Evolutionary conservation across 768 basidiomycete species (phyloP).

Genomic region (Pulveroboletus sp.): DNA sequence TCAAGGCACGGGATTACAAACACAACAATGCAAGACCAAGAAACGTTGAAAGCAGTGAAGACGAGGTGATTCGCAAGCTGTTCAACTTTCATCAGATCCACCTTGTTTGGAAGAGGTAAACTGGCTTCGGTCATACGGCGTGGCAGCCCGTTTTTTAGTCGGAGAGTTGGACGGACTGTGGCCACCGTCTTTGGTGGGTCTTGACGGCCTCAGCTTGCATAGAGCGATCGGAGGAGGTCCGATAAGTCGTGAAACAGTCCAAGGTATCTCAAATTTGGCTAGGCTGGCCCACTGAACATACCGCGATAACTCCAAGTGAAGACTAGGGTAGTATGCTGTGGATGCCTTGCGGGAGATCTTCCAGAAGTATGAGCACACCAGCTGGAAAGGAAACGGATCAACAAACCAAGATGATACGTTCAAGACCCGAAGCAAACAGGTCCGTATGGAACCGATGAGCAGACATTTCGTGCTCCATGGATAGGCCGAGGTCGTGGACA

Average conservation of each 20-base stretch:
- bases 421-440: constrained; percentile 86
- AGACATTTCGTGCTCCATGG: constrained; percentile 66
- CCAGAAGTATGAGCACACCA: background rate
- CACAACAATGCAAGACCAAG: constrained; percentile 5
- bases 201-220: constrained; percentile 36
- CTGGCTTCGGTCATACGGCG: constrained; percentile 14
- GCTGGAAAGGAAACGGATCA: background rate
- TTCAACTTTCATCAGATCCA: constrained; percentile 42
- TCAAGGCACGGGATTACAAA: constrained; percentile 9
- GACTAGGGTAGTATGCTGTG: constrained; percentile 85
- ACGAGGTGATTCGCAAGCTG: constrained; percentile 11
- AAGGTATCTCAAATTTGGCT: constrained; percentile 75
- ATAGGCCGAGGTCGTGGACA: constrained; percentile 59
- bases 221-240: constrained; percentile 69
- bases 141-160: constrained; percentile 17
- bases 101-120: constrained; percentile 39
- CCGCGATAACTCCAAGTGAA: constrained; percentile 90
- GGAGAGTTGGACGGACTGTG: constrained; percentile 23
- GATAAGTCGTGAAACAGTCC: constrained; percentile 71
- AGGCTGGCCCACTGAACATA: constrained; percentile 67
- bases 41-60: background rate
- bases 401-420: constrained; percentile 82
- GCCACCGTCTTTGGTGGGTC: constrained; percentile 8
- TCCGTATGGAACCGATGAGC: constrained; percentile 82
- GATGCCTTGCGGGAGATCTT: constrained; percentile 96